Base-by-base conservation (phyloP, 2,329 filamentous ascomycete genomes). In the Trematosphaeria pertusa region DNA sequence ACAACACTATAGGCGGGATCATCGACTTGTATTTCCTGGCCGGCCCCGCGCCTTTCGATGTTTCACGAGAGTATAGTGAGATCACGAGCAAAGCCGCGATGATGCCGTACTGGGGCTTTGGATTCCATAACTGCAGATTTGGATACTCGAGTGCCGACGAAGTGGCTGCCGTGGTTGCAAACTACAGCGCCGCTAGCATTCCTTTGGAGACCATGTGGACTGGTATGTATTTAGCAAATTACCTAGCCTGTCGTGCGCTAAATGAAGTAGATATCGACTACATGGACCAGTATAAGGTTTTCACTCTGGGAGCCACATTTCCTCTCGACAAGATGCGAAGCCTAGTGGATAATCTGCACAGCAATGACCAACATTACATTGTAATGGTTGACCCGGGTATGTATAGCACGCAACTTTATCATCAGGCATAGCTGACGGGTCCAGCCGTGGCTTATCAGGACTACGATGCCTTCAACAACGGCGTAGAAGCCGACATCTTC, bases 1-100 rank as follows among this genome's bases (percentile, higher is more conserved):
- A 91, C 73, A 90, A 91, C 65, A 83, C 83, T 0, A 75, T 92
- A 0, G 89, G 89, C 9, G 89, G 89, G n/a, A 81, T 91, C 14
- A 66, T 93, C 5, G 89, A 92, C 67, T 68, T 81, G 5, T 80
- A 80, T 62, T 80, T 80, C 60, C 51, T 81, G 31, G 71, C 75
- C 18, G 78, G 78, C 1, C 76, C 77, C 1, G 58, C 67, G 8
- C 78, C 78, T 0, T 71, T 73, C 12, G 71, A 77, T 31, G 78
- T 77, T 17, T 69, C 77, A 19, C 66, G 72, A 44, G 75, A 80
- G 54, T 80, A 80, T 47, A 73, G 75, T 15, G 74, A 76, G 20
- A 70, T 79, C 12, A 71, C 75, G 12, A 73, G 73, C 3, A 71
- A 73, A 48, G 70, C 74, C 9, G 73, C 71, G 0, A 73, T 80